phyloP scores from a whole-genome alignment of 2,329 filamentous ascomycete genomes.

The Curvularia hawaiiensis region DNA sequence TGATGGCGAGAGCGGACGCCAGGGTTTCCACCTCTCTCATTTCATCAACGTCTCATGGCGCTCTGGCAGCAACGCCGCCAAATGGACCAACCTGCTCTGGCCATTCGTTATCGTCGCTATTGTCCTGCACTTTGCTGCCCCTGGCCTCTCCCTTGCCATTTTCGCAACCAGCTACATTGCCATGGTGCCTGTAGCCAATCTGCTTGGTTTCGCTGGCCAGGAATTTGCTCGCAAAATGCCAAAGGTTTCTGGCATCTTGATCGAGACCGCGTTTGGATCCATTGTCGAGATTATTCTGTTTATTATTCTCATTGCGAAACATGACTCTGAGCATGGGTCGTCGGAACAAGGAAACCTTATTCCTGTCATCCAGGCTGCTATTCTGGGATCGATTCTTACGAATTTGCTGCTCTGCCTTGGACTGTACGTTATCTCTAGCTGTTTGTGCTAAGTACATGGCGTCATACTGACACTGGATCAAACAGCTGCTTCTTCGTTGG shows the following conservation, averaged over 20 bases:
- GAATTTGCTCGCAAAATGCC: constrained; percentile 76
- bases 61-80: constrained; percentile 68
- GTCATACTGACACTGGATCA: not conserved
- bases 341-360: constrained; percentile 49
- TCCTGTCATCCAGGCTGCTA: constrained; percentile 79
- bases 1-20: constrained; percentile 71
- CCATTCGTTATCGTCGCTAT: constrained; percentile 75
- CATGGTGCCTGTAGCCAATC: constrained; percentile 77
- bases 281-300: constrained; percentile 84
- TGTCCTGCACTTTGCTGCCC: constrained; percentile 60
- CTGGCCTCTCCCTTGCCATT: constrained; percentile 62
- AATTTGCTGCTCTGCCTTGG: constrained; percentile 82
- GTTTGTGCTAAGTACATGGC: not conserved
- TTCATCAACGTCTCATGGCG: constrained; percentile 68
- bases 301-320: constrained; percentile 70
- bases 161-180: constrained; percentile 75
- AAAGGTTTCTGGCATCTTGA: constrained; percentile 69
- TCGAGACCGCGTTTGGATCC: constrained; percentile 67
- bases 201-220: constrained; percentile 75
- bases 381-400: constrained; percentile 81
- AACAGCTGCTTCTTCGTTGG: constrained; percentile 75
- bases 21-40: constrained; percentile 65
- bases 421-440: constrained; percentile 34
- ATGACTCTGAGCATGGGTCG: constrained; percentile 47
- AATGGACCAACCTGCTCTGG: constrained; percentile 74